Evolutionary conservation across 176 grass and related monocot species (phyloP).

Genomic region (Cenchrus purpureus): DNA sequence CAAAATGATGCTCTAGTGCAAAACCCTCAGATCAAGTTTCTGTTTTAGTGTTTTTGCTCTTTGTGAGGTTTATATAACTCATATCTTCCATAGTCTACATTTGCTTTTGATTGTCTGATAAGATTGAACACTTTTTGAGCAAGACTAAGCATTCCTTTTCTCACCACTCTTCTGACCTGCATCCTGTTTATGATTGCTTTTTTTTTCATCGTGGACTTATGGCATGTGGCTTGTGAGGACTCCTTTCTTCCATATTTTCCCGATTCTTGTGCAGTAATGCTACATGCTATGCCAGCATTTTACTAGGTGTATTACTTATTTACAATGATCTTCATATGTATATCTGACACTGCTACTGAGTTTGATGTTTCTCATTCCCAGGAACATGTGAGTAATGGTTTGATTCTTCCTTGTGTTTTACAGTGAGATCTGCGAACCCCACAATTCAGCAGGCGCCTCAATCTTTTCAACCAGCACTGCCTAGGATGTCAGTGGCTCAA

Average conservation of each 20-base stretch:
- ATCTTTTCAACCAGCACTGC: constrained; percentile 34
- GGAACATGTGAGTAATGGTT: constrained; percentile 27
- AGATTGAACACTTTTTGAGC: neutral
- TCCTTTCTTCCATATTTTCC: neutral
- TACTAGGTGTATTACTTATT: neutral
- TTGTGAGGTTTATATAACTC: neutral
- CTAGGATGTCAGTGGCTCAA: constrained; percentile 21
- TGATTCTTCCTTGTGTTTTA: constrained; percentile 2
- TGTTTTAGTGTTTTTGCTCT: constrained; percentile 6
- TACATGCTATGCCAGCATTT: neutral
- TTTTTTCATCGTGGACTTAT: constrained; percentile 24
- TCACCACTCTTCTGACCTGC: neutral
- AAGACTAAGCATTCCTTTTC: neutral
- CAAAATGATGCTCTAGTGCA: constrained; percentile 36
- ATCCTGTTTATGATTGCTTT: constrained; percentile 5
- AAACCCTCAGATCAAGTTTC: constrained; percentile 16
- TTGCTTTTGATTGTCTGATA: constrained; percentile 9
- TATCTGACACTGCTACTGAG: constrained; percentile 1
- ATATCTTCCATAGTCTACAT: constrained; percentile 1
- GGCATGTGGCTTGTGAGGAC: neutral
- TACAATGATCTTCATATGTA: constrained; percentile 4
- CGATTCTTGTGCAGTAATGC: neutral
- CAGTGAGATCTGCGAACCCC: constrained; percentile 41
- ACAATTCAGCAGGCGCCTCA: constrained; percentile 31
- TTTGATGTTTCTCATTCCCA: constrained; percentile 26